These are phyloP conservation scores for Aspergillus hancockii DNA, from an alignment of 495 filamentous ascomycete species.

Conservation along the genomic window DNA sequence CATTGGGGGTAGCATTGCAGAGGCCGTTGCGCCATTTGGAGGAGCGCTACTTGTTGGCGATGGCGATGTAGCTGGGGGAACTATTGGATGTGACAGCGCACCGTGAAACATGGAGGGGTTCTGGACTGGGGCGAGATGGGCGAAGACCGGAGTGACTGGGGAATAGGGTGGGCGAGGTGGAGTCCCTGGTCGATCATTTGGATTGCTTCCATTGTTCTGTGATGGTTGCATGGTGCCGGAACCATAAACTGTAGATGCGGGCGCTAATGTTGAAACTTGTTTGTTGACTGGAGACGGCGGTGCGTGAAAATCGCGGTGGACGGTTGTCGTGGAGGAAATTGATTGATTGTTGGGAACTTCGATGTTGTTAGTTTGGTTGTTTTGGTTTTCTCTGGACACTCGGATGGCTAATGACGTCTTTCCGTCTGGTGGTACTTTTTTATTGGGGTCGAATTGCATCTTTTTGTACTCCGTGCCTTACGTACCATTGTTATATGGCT, in stretches of 20 bases:
- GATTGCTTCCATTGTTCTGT: slow-evolving; percentile 12
- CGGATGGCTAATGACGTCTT: too few relatives aligned
- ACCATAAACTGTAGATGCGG: too few relatives aligned
- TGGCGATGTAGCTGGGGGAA: slow-evolving; percentile 37
- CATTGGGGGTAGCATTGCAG: slow-evolving; percentile 22
- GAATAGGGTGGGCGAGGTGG: slow-evolving; percentile 51
- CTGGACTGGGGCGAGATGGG: slow-evolving; percentile 39
- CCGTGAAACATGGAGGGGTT: slow-evolving; percentile 19
- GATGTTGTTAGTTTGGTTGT: background rate
- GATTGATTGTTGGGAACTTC: too few relatives aligned
- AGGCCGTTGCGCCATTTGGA: slow-evolving; percentile 15
- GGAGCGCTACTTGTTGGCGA: slow-evolving; percentile 22
- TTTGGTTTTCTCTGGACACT: background rate
- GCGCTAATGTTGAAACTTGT: background rate
- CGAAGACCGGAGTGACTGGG: slow-evolving; percentile 48
- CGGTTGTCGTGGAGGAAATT: background rate
- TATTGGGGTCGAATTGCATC: too few relatives aligned
- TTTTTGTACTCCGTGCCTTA: too few relatives aligned
- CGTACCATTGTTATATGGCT: too few relatives aligned
- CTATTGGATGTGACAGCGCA: slow-evolving; percentile 29
- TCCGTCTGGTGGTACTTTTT: too few relatives aligned
- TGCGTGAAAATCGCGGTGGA: too few relatives aligned
- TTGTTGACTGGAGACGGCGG: too few relatives aligned
- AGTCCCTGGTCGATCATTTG: slow-evolving; percentile 35
- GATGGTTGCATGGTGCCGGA: slow-evolving; percentile 15